These are phyloP conservation scores for Fusarium haematococcum DNA, from an alignment of 2,329 filamentous ascomycete genomes.

Conservation along the genomic window DNA sequence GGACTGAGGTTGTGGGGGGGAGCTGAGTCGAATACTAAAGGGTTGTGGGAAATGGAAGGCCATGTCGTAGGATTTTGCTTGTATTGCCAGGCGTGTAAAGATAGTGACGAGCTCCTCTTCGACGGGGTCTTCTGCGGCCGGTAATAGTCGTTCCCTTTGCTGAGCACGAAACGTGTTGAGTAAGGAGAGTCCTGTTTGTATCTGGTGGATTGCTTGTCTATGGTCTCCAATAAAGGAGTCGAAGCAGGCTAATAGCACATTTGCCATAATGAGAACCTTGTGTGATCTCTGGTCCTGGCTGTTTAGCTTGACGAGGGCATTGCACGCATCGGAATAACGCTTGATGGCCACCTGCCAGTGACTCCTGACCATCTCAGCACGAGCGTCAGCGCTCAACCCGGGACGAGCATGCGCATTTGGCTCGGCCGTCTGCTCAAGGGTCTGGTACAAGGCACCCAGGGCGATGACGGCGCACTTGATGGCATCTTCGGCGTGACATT, in stretches of 20 bases:
- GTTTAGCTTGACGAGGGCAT: slow-evolving; percentile 59
- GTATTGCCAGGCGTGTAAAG: slow-evolving; percentile 72
- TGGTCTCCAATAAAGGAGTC: slow-evolving; percentile 76
- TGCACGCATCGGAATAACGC: slow-evolving; percentile 69
- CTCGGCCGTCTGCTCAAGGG: slow-evolving; percentile 68
- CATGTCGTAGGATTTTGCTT: slow-evolving; percentile 76
- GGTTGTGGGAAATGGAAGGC: slow-evolving; percentile 75
- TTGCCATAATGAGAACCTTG: slow-evolving; percentile 71
- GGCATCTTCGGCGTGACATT: slow-evolving; percentile 70
- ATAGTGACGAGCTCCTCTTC: slow-evolving; percentile 72
- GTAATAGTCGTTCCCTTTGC: slow-evolving; percentile 45
- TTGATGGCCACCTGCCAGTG: slow-evolving; percentile 72
- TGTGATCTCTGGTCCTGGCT: slow-evolving; percentile 59
- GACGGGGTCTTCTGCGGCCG: slow-evolving; percentile 58
- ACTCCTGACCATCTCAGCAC: slow-evolving; percentile 50
- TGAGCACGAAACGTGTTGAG: slow-evolving; percentile 65
- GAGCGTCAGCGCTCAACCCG: slow-evolving; percentile 25
- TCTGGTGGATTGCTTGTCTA: slow-evolving; percentile 70
- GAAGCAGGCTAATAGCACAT: slow-evolving; percentile 74
- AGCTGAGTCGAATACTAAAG: slow-evolving; percentile 63
- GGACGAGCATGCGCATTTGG: slow-evolving; percentile 53
- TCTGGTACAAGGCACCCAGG: slow-evolving; percentile 75
- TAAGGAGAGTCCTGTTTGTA: slow-evolving; percentile 68
- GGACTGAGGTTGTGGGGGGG: slow-evolving; percentile 51
- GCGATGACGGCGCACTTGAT: slow-evolving; percentile 75